These are phyloP conservation scores for Cryptomeria japonica DNA, from an alignment of 75 land plant genomes.

Conservation along the genomic window DNA sequence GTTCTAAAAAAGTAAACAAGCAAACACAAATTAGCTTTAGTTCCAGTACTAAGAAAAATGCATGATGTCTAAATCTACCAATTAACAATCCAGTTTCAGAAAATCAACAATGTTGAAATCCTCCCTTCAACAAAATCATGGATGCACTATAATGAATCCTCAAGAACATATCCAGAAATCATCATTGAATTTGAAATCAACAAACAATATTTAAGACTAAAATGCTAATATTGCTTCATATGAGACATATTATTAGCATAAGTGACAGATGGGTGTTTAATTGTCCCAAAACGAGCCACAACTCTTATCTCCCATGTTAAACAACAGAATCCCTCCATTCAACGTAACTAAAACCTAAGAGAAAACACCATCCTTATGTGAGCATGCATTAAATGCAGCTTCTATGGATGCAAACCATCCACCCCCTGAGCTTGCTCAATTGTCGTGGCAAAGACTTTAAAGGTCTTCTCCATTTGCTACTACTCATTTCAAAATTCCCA, in stretches of 20 bases:
- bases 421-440: too few relatives aligned
- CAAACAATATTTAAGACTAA: not conserved
- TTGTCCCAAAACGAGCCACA: not conserved
- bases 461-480: too few relatives aligned
- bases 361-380: not conserved
- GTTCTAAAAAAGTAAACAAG: slow-evolving; percentile 53
- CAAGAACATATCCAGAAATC: not conserved
- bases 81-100: too few relatives aligned
- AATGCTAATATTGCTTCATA: not conserved
- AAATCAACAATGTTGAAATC: too few relatives aligned
- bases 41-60: too few relatives aligned
- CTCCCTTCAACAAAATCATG: too few relatives aligned
- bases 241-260: not conserved
- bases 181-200: not conserved
- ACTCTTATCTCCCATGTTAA: not conserved
- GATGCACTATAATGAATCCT: not conserved
- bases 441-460: too few relatives aligned
- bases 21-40: too few relatives aligned
- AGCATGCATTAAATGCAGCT: too few relatives aligned
- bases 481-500: too few relatives aligned
- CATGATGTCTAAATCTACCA: too few relatives aligned
- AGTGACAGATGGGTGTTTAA: not conserved
- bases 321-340: not conserved
- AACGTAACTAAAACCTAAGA: not conserved
- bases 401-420: too few relatives aligned